phyloP scores from a whole-genome alignment of 202 grass and related monocot genomes.

The Hordeum pubiflorum region DNA sequence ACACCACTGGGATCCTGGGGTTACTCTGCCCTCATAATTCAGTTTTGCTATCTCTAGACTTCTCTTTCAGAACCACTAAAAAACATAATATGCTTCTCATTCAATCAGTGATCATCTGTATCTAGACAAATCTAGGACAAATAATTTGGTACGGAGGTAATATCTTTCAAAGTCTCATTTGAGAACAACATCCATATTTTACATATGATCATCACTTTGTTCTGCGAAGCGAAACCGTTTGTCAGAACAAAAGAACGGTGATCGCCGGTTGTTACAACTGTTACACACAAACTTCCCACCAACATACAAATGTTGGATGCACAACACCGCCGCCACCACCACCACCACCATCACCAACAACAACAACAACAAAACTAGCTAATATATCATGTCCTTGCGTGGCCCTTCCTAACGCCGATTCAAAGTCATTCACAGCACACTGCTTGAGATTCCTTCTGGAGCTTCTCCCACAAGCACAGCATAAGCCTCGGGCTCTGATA shows the following conservation, averaged over 20 bases:
- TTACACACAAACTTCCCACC: no score
- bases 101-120: no score
- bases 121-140: no score
- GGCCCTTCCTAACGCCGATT: background rate
- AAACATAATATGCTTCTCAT: background rate
- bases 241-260: background rate
- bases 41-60: background rate
- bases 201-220: background rate
- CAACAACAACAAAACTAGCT: background rate
- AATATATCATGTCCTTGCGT: background rate
- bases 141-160: no score
- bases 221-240: background rate
- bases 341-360: no score
- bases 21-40: background rate
- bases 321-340: no score
- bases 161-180: background rate
- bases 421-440: conserved; percentile 50
- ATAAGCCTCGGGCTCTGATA: conserved; percentile 82
- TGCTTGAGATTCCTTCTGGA: conserved; percentile 56
- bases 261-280: background rate
- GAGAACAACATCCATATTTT: background rate
- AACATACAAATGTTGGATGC: no score
- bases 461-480: conserved; percentile 81
- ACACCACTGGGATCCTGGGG: conserved; percentile 13
- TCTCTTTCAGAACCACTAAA: no score